Evolutionary conservation across 371 early-diverging fungal species (phyloP), one percentile per base, ranked within the genome.

Genomic region (Blastocladiella emersonii): DNA sequence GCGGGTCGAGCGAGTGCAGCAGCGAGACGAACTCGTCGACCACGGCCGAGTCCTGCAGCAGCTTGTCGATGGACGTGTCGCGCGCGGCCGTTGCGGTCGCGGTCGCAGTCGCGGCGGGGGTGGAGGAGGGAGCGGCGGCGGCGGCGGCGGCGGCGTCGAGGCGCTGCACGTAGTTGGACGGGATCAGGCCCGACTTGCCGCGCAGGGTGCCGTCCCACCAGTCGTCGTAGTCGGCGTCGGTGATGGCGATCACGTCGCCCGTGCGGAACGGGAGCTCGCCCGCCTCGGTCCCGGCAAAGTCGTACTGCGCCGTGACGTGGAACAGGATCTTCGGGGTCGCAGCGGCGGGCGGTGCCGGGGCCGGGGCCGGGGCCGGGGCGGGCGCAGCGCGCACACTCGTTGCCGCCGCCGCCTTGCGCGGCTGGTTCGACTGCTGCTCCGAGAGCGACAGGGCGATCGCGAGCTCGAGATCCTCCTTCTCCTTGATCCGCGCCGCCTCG

Each of bases 401-500:
- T n/a, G n/a, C n/a, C n/a, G n/a, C n/a, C 51, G 55, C 34, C 45
- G 51, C 34, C 30, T 62, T 64, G 53, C 43, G 66, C 73, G 48
- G 68, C 61, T 5, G 57, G 12, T 6, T 5, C 19, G n/a, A 21
- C n/a, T 45, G 67, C 37, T 43, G 43, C 27, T 48, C 85, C 19
- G 90, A 91, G 61, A 92, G 75, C 8, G 93, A 94, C 56, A 95
- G 71, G 4, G 93, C 94, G 67, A 95, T 71, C 13, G 95, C 95
- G 62, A 93, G 72, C 71, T 94, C 89, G 60, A 92, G 72, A 44
- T 94, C 91, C 51, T 93, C 92, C 62, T 91, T 89, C 69, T 96
- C 95, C 66, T 89, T 88, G 67, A 86, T 84, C 65, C 82, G 85
- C 56, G 85, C 85, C 34, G 84, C 65, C 48, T 85, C 86, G 35